Conservation (phyloP, 2,329 filamentous ascomycete species). For the Microsporum audouinii region DNA sequence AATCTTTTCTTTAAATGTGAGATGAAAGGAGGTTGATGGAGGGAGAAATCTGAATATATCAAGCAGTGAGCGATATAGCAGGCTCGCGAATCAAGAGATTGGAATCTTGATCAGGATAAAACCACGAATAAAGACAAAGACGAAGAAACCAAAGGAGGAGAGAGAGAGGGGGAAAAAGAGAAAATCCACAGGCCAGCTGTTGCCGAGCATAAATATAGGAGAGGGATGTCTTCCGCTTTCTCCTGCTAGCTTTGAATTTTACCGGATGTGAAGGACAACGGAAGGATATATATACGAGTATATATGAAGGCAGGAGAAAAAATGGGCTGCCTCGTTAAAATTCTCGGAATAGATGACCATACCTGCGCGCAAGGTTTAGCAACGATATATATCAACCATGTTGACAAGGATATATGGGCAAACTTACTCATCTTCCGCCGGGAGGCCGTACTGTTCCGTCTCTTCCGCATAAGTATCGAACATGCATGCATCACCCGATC, state of each 20-base stretch:
- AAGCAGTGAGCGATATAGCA: not conserved
- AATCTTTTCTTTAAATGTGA: not conserved
- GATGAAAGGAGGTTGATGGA: not conserved
- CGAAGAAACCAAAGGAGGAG: not conserved
- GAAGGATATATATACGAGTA: not conserved
- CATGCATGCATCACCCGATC: slow-evolving; percentile 87
- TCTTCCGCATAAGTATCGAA: slow-evolving; percentile 98
- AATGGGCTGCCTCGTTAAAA: slow-evolving; percentile 41
- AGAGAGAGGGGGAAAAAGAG: not conserved
- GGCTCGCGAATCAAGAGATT: not conserved
- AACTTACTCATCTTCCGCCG: slow-evolving; percentile 75
- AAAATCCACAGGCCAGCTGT: slow-evolving; percentile 7
- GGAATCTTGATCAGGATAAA: not conserved
- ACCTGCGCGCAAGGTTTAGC: slow-evolving; percentile 36
- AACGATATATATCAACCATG: not conserved
- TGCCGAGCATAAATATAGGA: not conserved
- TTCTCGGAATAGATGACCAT: slow-evolving; percentile 63
- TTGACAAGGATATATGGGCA: not conserved
- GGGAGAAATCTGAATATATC: not conserved
- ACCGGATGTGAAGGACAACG: not conserved
- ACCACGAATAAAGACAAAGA: not conserved
- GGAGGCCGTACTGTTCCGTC: slow-evolving; percentile 75
- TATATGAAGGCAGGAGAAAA: not conserved
- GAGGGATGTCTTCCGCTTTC: not conserved
- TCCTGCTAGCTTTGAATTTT: not conserved